Base-by-base conservation (phyloP, 2,329 filamentous ascomycete species). In the Aspergillus spinulosporus region DNA sequence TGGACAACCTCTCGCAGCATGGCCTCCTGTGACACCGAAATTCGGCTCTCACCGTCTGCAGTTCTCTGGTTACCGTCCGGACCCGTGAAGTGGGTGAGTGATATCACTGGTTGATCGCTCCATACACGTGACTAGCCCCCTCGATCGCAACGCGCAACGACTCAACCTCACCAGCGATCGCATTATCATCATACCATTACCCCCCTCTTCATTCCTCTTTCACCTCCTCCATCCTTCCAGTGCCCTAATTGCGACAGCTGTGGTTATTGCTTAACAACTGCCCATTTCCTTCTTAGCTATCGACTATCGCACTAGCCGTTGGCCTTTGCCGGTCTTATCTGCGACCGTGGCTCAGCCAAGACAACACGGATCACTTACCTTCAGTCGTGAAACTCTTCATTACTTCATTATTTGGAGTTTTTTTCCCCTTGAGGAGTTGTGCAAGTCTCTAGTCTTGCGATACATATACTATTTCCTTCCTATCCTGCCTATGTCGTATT, bases 81-180 rank as follows among this genome's bases (percentile, higher is more conserved):
- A 60, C 63, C 61, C 72, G 74, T 76, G 74, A 75, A 66, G 70
- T 67, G 65, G 67, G 60, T 61, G 65, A 61, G 67, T 66, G 63
- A 67, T 74, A 66, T 75, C 71, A 76, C 74, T 76, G 73, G 73
- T 66, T 62, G 63, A 60, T 48, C 54, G 51, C 58, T 51, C 26
- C 32, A 53, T 31, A 60, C 74, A 76, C 74, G 74, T 76, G 74
- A 76, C 59, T 40, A 21, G 57, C 49, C 58, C 59, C 61, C 60
- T 56, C 60, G 59, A 52, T 61, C 65, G 61, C 68, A 66, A 61
- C 60, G 54, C 60, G 64, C 64, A 66, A 64, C 62, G 60, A 58
- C 21, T 21, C 21, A 21, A 54, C 8, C 54, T 62, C 52, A 50
- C 55, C 49, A 54, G 52, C 52, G 58, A 58, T 62, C 59, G 45